Evolutionary conservation across 2,329 filamentous ascomycete genomes (phyloP), one percentile per base, ranked within the genome.

Genomic region (Sclerotinia borealis): DNA sequence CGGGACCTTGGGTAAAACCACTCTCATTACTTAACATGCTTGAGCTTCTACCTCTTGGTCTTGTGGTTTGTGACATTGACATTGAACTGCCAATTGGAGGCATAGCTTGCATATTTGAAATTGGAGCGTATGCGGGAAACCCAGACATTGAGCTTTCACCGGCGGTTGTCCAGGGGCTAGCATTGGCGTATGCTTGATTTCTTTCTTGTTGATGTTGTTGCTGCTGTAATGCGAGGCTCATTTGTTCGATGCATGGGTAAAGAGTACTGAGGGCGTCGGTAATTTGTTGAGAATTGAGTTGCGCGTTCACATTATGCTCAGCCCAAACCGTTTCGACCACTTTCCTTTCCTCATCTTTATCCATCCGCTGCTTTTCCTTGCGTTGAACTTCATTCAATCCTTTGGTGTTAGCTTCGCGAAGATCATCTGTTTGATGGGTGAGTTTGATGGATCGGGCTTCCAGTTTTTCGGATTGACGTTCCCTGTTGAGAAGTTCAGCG

Each of bases 381-480:
- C 74, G 72, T 59, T 76, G 72, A 29, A 68, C 72, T 65, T 76
- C 75, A 54, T 75, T 72, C 15, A 74, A 64, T n/a, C 83, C 85
- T 60, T 81, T 79, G 2, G 85, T 80, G 70, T 86, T 86, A 69
- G 88, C 88, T 69, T 88, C 85, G 29, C 83, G 81, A 69, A 92
- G 86, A 69, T 86, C 86, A 63, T 86, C 85, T 68, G 89, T 82
- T 75, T 92, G 89, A 68, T 85, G 86, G 68, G 89, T 86, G 29
- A 91, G 85, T 77, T 91, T 91, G 72, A 82, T 81, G 69, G 90
- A 88, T 58, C 90, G 86, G 31, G 84, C 81, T 62, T 85, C 84
- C 48, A 91, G 86, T 76, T 90, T 90, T 77, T 91, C 90, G 56
- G 84, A 83, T 75, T 90, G 63, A 85, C 84, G 71, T 87, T 82